Evolutionary conservation across 139 green algal genomes (phyloP).

Genomic region (Tetratostichococcus sp.): DNA sequence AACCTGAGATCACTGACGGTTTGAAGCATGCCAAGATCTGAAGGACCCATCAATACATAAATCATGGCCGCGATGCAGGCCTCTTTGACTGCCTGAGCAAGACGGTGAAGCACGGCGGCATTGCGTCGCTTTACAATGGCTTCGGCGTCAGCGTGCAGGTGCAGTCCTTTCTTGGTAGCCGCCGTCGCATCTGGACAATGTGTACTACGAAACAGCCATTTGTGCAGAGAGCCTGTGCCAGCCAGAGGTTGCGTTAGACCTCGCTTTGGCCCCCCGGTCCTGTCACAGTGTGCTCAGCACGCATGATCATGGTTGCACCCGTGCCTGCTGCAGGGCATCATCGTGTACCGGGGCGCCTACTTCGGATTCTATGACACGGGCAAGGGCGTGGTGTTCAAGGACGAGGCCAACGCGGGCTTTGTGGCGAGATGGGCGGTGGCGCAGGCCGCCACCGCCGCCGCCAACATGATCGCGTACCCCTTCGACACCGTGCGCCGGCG

Average conservation of each 20-base stretch:
- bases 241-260: too few relatives aligned
- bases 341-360: conserved; percentile 96
- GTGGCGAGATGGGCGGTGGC: conserved; percentile 70
- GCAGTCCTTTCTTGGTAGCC: background rate
- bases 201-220: too few relatives aligned
- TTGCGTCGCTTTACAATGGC: conserved; percentile 67
- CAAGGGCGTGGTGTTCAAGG: conserved; percentile 77
- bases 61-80: too few relatives aligned
- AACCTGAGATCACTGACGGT: too few relatives aligned
- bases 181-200: too few relatives aligned
- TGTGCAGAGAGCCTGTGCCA: too few relatives aligned
- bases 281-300: too few relatives aligned
- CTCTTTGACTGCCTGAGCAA: conserved; percentile 86
- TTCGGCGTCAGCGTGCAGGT: conserved; percentile 82
- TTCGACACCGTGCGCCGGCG: conserved; percentile 96
- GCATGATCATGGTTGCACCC: too few relatives aligned
- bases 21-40: too few relatives aligned
- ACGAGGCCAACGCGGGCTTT: conserved; percentile 46
- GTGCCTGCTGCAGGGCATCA: conserved; percentile 84
- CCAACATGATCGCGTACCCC: conserved; percentile 88
- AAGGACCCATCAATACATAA: too few relatives aligned
- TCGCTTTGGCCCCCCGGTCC: too few relatives aligned
- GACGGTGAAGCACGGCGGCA: conserved; percentile 46
- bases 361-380: conserved; percentile 96
- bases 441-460: conserved; percentile 67